Base-by-base conservation (phyloP, 495 filamentous ascomycete species). In the Sabuloglossum arenarium region DNA sequence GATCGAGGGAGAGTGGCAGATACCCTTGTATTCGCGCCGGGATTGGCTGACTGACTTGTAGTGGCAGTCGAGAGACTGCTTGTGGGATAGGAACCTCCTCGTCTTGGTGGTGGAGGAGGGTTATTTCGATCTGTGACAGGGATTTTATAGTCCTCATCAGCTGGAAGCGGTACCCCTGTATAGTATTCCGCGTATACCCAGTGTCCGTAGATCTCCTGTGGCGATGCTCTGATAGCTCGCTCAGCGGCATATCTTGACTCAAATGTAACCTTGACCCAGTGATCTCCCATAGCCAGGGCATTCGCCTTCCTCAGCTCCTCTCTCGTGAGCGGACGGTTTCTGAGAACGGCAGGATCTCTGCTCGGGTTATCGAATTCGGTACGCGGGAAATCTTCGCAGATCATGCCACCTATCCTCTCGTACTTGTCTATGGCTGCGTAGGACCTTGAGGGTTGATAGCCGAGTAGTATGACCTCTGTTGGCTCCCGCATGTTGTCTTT, bases 221-320 rank as follows among this genome's bases (percentile, higher is more conserved):
- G 88, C 32, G 83, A 88, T 59, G 75, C 74, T 59, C 80, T 84
- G 54, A 80, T 71, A 24, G 87, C 88, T 34, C 78, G 73, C 51
- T 88, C 84, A 21, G 87, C 88, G 3, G 87, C 81, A 57, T 82
- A 76, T 31, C 78, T 73, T 6, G 84, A 87, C 67, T 93, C 86
- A 60, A 90, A 95, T 0, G 88, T 95, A 53, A 95, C 75, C 63
- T 94, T 94, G 61, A 95, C 85, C 88, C 88, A 95, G 69, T 88
- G 79, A 58, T 80, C 76, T 16, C 88, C 88, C 55, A 86, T 81
- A 23, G 80, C 79, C 59, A 83, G 84, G 50, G 71, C 75, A 67
- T 84, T 85, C 57, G 86, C 82, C 64, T 86, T 84, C 55, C 71
- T 73, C 59, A 85, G 79, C 60, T 90, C 86, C 32, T 78, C 76